phyloP scores from a whole-genome alignment of 768 basidiomycete species.

The Trametes villosa region DNA sequence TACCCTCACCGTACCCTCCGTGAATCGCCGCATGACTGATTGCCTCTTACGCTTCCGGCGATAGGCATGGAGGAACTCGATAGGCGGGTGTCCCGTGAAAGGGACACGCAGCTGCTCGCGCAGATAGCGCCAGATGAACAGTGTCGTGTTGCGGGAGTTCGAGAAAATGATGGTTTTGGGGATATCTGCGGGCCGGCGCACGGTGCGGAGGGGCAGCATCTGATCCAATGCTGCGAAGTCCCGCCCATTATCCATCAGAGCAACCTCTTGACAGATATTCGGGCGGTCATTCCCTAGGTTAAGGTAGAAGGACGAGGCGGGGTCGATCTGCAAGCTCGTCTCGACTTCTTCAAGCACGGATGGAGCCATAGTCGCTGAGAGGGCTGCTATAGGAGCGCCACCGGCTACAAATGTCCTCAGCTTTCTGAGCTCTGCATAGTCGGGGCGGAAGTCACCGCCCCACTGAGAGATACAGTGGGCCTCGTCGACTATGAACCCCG shows the following conservation, averaged over 20 bases:
- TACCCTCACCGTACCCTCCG: background rate
- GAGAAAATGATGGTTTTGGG: background rate
- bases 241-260: background rate
- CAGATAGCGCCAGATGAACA: background rate
- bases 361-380: background rate
- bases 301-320: background rate
- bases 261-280: background rate
- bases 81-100: background rate
- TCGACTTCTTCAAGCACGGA: background rate
- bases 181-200: background rate
- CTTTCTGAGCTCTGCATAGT: background rate
- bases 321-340: background rate
- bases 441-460: conserved; percentile 1
- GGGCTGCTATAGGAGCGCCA: background rate
- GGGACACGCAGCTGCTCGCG: background rate
- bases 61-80: background rate
- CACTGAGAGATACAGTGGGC: conserved; percentile 4
- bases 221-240: background rate
- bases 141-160: background rate
- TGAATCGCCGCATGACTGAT: background rate
- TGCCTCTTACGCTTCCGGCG: background rate
- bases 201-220: background rate
- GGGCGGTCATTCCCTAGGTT: conserved; percentile 1
- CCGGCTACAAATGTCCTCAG: background rate
- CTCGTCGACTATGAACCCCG: background rate